phyloP scores from a whole-genome alignment of 1,139 yeast genomes.

The Tardiomyces depauwii region DNA sequence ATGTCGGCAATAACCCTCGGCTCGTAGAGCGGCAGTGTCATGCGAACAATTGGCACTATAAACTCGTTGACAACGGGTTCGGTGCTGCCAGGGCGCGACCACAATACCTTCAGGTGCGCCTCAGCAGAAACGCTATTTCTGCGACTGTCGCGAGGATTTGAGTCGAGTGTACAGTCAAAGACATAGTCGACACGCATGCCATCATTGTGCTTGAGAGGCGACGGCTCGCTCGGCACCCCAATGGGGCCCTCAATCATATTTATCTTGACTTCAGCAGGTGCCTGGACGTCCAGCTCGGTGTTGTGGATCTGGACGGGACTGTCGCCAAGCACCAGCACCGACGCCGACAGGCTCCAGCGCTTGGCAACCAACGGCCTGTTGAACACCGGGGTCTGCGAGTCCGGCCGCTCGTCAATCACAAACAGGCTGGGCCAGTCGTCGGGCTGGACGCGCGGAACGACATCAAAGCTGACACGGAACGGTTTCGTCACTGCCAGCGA shows the following conservation, averaged over 20 bases:
- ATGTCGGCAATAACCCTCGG: slow-evolving; percentile 49
- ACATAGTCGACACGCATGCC: slow-evolving; percentile 12
- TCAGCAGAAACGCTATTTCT: slow-evolving; percentile 17
- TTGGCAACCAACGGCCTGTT: slow-evolving; percentile 13
- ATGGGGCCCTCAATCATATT: slow-evolving; percentile 6
- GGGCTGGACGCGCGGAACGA: slow-evolving; percentile 21
- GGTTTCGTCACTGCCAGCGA: slow-evolving; percentile 22
- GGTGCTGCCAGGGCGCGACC: slow-evolving; percentile 17
- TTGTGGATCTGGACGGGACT: slow-evolving; percentile 6
- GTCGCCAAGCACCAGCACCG: slow-evolving; percentile 16
- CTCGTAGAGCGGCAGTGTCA: slow-evolving; percentile 52
- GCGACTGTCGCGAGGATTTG: slow-evolving; percentile 15
- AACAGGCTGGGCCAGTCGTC: slow-evolving; percentile 27
- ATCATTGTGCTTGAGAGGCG: slow-evolving; percentile 18
- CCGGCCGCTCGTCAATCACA: slow-evolving; percentile 11
- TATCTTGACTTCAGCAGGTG: slow-evolving; percentile 13
- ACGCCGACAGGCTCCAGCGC: slow-evolving; percentile 21
- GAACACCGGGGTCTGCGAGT: slow-evolving; percentile 1
- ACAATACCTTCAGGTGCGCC: slow-evolving; percentile 19
- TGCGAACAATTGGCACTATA: slow-evolving; percentile 19
- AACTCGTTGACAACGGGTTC: slow-evolving; percentile 13
- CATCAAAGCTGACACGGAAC: slow-evolving; percentile 24
- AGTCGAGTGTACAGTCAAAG: slow-evolving; percentile 17
- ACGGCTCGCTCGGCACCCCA: slow-evolving; percentile 1
- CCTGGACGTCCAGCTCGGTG: slow-evolving; percentile 3